Base-by-base conservation (phyloP, 495 filamentous ascomycete species). In the Lophium mytilinum region DNA sequence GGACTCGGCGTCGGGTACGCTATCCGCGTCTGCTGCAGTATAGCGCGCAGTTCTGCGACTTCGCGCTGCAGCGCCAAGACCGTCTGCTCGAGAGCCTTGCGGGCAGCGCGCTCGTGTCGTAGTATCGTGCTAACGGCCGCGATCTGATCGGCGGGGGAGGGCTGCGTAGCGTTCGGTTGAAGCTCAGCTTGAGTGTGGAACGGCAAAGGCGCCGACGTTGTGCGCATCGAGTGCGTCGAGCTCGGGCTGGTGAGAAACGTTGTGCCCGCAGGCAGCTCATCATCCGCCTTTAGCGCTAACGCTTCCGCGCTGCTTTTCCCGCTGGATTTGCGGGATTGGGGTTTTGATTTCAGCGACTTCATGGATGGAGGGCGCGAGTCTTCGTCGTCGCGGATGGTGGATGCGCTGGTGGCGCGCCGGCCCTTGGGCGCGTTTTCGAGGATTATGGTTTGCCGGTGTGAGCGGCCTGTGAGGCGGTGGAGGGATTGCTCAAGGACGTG, bases 401-500 rank as follows among this genome's bases (percentile, higher is more conserved):
- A 50, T 34, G 51, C 60, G 33, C 59, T 46, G 24, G 57, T 56
- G 9, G 54, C 58, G 21, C 59, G 63, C 2, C 52, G 51, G 0
- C 60, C 60, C 42, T 63, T 66, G 6, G 64, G 60, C 40, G 60
- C 60, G 53, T 61, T 66, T 50, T 66, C 64, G 1, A 66, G 57
- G 47, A 66, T 61, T 33, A 66, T 63, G 18, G 60, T 66, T 50
- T 63, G 64, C 8, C 64, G 64, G 21, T 66, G 59, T 45, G 37
- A 57, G 37, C 63, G 56, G 19, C 63, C 63, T 4, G 63, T 62
- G 6, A 62, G 36, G 15, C 64, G 55, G 37, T 51, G 56, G 19
- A 63, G 51, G 1, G 60, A 60, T 4, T 42, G 45, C 35, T 66
- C 64, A 0, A 66, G 37, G 2, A 10, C 37, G 19, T 36, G 52